A percentile compares a stretch with the other conserved stretches of the same genome.
These are phyloP conservation scores for Rhinocladiella mackenziei DNA, from an alignment of 2,329 filamentous ascomycete species.

Conservation along the genomic window DNA sequence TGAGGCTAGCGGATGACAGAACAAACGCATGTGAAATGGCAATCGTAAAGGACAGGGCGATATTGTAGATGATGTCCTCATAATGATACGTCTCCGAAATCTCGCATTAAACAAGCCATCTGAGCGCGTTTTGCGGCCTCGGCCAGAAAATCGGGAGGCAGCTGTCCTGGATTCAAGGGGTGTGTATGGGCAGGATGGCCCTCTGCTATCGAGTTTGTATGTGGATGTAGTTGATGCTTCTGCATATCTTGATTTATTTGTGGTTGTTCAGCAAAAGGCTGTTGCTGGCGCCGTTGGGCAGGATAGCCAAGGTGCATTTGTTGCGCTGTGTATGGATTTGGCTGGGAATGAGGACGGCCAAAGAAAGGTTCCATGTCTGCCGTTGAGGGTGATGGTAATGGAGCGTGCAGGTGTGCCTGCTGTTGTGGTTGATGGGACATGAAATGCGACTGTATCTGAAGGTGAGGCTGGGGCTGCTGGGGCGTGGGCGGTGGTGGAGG, in stretches of 20 bases:
- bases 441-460: constrained; percentile 24
- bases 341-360: constrained; percentile 22
- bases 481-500: constrained; percentile 19
- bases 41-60: no score
- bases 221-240: constrained; percentile 27
- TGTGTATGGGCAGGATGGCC: constrained; percentile 21
- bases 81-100: constrained; percentile 70
- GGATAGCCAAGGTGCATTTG: constrained; percentile 18
- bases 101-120: constrained; percentile 81
- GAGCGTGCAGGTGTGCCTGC: constrained; percentile 21
- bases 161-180: constrained; percentile 43
- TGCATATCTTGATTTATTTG: constrained; percentile 17
- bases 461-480: constrained; percentile 19
- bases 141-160: constrained; percentile 78
- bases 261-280: constrained; percentile 18
- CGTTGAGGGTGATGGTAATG: constrained; percentile 29
- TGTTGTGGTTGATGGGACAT: constrained; percentile 23
- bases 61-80: no score
- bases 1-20: background rate
- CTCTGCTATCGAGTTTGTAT: constrained; percentile 29
- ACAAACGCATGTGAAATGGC: background rate
- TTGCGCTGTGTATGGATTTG: constrained; percentile 20
- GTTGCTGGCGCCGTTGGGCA: constrained; percentile 14
- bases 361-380: constrained; percentile 27
- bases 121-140: constrained; percentile 92